Percentiles rank a stretch among this genome's conserved stretches.
Evolutionary conservation across 257 asterid species (phyloP).

Genomic region (Nicotiana sylvestris): DNA sequence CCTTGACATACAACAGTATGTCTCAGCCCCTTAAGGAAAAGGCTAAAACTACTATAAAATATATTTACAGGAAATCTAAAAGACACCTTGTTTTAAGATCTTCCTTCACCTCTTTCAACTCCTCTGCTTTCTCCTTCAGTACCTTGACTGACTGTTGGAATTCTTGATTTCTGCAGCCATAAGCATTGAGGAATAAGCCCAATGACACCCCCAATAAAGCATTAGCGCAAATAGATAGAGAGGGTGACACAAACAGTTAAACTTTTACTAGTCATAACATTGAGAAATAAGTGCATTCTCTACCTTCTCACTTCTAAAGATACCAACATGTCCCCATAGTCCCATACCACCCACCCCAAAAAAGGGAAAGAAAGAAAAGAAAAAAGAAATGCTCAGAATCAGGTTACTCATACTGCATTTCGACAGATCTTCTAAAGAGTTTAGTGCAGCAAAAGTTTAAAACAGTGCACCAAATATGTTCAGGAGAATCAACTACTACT

Average conservation of each 20-base stretch:
- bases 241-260: not conserved
- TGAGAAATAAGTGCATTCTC: not conserved
- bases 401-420: not conserved
- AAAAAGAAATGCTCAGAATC: not conserved
- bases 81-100: slow-evolving; percentile 71
- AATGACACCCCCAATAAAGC: slow-evolving; percentile 1
- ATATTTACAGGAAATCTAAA: slow-evolving; percentile 14
- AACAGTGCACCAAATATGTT: too few species aligned
- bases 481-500: too few species aligned
- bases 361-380: not conserved
- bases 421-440: not conserved
- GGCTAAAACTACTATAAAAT: slow-evolving; percentile 16
- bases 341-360: not conserved
- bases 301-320: slow-evolving; percentile 5
- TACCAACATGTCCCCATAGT: not conserved
- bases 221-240: not conserved
- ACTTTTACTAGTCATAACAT: not conserved
- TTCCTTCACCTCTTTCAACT: slow-evolving; percentile 68
- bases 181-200: slow-evolving; percentile 12
- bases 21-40: slow-evolving; percentile 67
- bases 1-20: slow-evolving; percentile 99
- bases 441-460: too few species aligned
- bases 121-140: slow-evolving; percentile 73
- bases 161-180: slow-evolving; percentile 57
- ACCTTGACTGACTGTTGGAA: slow-evolving; percentile 66